Evolutionary conservation across 2,329 filamentous ascomycete species (phyloP).

Genomic region (Alternaria ethzedia): DNA sequence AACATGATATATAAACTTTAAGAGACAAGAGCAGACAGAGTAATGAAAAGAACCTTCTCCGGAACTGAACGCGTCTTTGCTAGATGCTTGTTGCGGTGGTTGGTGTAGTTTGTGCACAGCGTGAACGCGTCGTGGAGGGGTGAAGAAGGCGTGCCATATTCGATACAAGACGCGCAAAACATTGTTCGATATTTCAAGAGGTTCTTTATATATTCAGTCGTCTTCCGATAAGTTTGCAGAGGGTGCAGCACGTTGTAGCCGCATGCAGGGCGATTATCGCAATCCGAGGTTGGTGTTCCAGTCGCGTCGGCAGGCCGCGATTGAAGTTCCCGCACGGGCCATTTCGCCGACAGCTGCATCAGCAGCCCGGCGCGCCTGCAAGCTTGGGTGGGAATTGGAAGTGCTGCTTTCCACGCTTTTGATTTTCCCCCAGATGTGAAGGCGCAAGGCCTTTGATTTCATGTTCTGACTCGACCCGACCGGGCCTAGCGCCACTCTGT

Average conservation of each 20-base stretch:
- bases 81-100: neutral
- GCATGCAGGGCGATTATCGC: neutral
- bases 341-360: neutral
- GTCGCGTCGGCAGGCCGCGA: constrained; percentile 4
- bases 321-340: constrained; percentile 19
- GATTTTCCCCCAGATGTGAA: constrained; percentile 24
- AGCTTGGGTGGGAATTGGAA: constrained; percentile 5
- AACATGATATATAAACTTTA: neutral
- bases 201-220: fast-evolving
- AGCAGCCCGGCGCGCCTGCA: constrained; percentile 3
- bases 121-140: neutral
- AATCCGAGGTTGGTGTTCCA: constrained; percentile 4
- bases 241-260: neutral
- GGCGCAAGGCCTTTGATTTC: constrained; percentile 21
- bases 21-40: neutral
- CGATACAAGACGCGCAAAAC: neutral
- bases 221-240: neutral
- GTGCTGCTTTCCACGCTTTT: constrained; percentile 28
- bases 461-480: constrained; percentile 27
- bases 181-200: neutral
- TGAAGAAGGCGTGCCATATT: neutral
- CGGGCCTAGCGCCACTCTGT: constrained; percentile 30
- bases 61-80: neutral
- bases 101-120: neutral
- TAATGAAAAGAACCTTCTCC: too few species aligned